These are phyloP conservation scores for Gloeophyllum trabeum DNA, from an alignment of 768 basidiomycete species.

Conservation along the genomic window DNA sequence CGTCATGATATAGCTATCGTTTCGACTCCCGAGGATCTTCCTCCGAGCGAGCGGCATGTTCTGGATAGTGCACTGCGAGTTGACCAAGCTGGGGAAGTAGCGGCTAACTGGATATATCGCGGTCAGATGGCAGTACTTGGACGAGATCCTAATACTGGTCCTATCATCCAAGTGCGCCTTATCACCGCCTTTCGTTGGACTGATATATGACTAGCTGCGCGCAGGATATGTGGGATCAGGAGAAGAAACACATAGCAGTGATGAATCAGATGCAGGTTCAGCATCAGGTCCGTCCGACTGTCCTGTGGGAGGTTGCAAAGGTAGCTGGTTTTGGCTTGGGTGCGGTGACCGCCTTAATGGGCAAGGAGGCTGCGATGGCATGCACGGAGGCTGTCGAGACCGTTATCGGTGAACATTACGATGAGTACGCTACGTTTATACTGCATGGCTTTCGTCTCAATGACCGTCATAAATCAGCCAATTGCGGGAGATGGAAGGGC, in stretches of 20 bases:
- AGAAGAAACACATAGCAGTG: slow-evolving; percentile 81
- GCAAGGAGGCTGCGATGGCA: slow-evolving; percentile 93
- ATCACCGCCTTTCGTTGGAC: background rate
- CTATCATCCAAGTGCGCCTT: slow-evolving; percentile 62
- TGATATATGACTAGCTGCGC: background rate
- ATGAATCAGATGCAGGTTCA: slow-evolving; percentile 82
- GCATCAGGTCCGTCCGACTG: slow-evolving; percentile 75
- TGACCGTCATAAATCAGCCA: slow-evolving; percentile 40
- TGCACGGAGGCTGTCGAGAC: slow-evolving; percentile 98
- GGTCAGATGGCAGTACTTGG: slow-evolving; percentile 76
- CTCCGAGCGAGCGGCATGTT: slow-evolving; percentile 31
- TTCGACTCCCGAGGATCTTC: slow-evolving; percentile 45
- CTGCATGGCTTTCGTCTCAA: background rate
- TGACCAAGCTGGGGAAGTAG: slow-evolving; percentile 93
- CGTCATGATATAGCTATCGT: slow-evolving; percentile 27
- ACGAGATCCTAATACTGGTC: slow-evolving; percentile 37
- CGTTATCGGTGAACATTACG: slow-evolving; percentile 96
- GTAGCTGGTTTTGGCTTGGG: slow-evolving; percentile 82
- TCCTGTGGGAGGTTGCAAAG: slow-evolving; percentile 78
- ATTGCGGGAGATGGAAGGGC: slow-evolving; percentile 56
- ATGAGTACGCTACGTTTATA: slow-evolving; percentile 59
- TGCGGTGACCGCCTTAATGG: slow-evolving; percentile 74
- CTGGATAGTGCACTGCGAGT: slow-evolving; percentile 72
- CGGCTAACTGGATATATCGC: slow-evolving; percentile 91
- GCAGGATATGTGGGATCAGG: slow-evolving; percentile 98